Evolutionary conservation across 345 rosid genomes (phyloP), one percentile per base, ranked within the genome.

Genomic region (Reutealis trisperma): DNA sequence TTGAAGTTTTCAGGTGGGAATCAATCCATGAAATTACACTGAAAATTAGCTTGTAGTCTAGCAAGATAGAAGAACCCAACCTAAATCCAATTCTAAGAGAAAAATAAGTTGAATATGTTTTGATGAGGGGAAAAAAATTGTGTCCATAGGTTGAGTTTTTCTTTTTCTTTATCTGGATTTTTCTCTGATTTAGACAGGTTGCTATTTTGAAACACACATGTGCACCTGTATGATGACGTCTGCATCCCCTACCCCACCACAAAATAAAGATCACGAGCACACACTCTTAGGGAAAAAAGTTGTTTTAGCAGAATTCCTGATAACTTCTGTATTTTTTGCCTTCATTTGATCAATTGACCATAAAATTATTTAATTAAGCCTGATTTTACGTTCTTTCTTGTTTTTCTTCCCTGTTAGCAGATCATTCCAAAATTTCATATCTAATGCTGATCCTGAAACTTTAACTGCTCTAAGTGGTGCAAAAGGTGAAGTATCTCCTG

Each of bases 401-500:
- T 70, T 30, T 74, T 68, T 60, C 63, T 54, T 15, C 61, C 47
- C 75, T 74, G 76, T 84, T 68, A 75, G 80, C 84, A 95, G 99
- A 75, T 78, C 93, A 41, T 92, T 92, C 82, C 94, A 90, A 83
- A 87, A 90, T 85, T 93, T 88, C 82, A 87, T 94, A 77, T 88
- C 95, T 51, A 91, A 74, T 75, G 86, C 90, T 65, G 89, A 92
- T 88, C 95, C 96, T 1, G 87, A 83, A 41, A 87, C 94, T 70
- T 79, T 92, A 68, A 89, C 94, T 71, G 82, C 97, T 73, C 54
- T 92, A 64, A 87, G 92, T 77, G 92, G 90, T 65, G 91, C 92
- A 79, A 89, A 87, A 85, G 94, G 93, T 77, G 94, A 89, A 22
- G 80, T 93, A 77, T 84, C 96, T 71, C 91, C 98, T 13, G 93